phyloP scores from a whole-genome alignment of 441 rosid genomes.

The Biscutella auriculata region DNA sequence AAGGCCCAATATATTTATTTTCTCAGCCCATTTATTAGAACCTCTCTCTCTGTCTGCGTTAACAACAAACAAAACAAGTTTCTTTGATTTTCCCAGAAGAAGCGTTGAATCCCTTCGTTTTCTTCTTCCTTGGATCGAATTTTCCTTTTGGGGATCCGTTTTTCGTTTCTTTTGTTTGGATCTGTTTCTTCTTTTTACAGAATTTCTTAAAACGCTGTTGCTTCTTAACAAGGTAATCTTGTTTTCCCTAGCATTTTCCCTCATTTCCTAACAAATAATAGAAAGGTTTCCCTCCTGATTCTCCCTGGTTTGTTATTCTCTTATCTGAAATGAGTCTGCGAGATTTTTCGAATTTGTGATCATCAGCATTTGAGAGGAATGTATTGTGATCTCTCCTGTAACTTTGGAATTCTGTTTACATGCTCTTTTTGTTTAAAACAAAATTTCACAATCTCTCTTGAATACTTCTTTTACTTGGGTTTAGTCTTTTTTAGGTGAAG shows the following conservation, averaged over 20 bases:
- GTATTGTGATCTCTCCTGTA: constrained; percentile 17
- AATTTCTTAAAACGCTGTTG: not conserved
- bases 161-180: not conserved
- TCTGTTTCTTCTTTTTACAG: not conserved
- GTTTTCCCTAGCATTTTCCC: constrained; percentile 1
- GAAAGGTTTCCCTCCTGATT: not conserved
- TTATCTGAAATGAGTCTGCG: not conserved
- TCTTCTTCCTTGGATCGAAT: not conserved
- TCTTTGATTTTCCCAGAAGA: constrained; percentile 17
- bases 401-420: constrained; percentile 1
- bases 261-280: too few relatives aligned
- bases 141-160: not conserved
- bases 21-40: too few relatives aligned
- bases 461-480: constrained; percentile 1
- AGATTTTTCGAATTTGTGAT: not conserved
- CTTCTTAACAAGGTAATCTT: constrained; percentile 1
- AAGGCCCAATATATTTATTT: too few relatives aligned
- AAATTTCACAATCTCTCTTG: not conserved
- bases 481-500: not conserved
- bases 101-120: constrained; percentile 20
- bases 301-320: not conserved
- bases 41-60: not conserved
- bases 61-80: not conserved
- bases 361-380: constrained; percentile 5
- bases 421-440: not conserved